Evolutionary conservation across 2,329 filamentous ascomycete genomes (phyloP), one percentile per base, ranked within the genome.

Genomic region (Cercospora nicotianae): DNA sequence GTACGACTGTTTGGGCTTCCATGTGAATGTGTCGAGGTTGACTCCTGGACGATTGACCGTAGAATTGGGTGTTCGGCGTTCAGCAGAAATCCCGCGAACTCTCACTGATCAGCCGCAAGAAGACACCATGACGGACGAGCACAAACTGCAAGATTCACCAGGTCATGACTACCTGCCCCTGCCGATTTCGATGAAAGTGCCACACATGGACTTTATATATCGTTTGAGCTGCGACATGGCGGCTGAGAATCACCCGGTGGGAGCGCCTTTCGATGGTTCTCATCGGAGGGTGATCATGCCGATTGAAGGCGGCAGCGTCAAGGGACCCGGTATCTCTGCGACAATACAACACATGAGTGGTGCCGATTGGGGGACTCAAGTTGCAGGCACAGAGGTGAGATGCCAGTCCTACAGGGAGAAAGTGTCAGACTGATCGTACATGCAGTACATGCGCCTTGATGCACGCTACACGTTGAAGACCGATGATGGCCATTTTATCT

Each of bases 391-490:
- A 10, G 55, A 36, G 16, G 55, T 59, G 26, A 59, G 55, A 6
- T n/a, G 31, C 13, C 18, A 13, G 31, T 59, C n/a, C 6, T 23
- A 53, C 48, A 28, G 13, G 6, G 28, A 20, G 30, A 18, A 18
- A 12, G 31, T 18, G n/a, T 16, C 55, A 33, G 8, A n/a, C n/a
- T 59, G n/a, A 59, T 53, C 16, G n/a, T 33, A 8, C 20, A 18
- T 28, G 23, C 64, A 74, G 71, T 69, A 70, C 59, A 74, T 72
- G 72, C 64, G 62, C 23, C 60, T 73, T 18, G 64, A 74, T 26
- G 72, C 73, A 10, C 62, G 73, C 31, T 74, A 74, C 33, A 73
- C 73, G 2, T 53, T 74, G 39, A 69, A 68, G 28, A 73, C 73
- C 2, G 64, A 70, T 33, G 72, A 74, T 28, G 71, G 71, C 13